A percentile compares a stretch with the other conserved stretches of the same genome.
phyloP scores from a whole-genome alignment of 176 grass and related monocot genomes.

The Dendrocalamus sinicus region DNA sequence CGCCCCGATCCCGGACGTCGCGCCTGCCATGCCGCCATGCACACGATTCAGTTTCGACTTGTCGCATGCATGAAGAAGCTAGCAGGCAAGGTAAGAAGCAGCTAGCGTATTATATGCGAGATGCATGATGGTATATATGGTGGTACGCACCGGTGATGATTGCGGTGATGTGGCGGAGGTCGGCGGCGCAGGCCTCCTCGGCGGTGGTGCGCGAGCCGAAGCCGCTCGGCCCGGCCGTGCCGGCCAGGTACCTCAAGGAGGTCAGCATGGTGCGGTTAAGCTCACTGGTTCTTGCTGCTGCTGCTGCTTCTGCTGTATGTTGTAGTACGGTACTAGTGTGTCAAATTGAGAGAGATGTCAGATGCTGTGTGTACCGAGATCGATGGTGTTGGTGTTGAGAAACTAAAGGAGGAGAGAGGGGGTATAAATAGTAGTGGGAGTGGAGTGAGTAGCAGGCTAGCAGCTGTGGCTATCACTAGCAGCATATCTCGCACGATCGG shows the following conservation, averaged over 20 bases:
- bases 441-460: background rate
- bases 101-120: background rate
- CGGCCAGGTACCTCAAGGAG: conserved; percentile 79
- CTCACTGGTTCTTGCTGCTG: background rate
- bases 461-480: no score
- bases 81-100: no score
- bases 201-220: conserved; percentile 83
- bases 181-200: conserved; percentile 55
- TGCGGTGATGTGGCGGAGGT: conserved; percentile 72
- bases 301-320: background rate
- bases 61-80: background rate
- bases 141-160: conserved; percentile 77
- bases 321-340: background rate
- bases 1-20: conserved; percentile 91
- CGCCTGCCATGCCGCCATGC: conserved; percentile 43
- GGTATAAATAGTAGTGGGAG: background rate
- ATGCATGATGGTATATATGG: background rate
- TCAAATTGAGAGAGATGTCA: no score
- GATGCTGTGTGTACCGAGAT: no score
- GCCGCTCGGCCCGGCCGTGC: conserved; percentile 72
- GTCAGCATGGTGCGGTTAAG: conserved; percentile 27
- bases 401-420: background rate
- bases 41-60: background rate
- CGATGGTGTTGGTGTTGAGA: no score
- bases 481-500: background rate